Evolutionary conservation across 306 rosid genomes (phyloP).

Genomic region (Cyclanthera cordifolia): DNA sequence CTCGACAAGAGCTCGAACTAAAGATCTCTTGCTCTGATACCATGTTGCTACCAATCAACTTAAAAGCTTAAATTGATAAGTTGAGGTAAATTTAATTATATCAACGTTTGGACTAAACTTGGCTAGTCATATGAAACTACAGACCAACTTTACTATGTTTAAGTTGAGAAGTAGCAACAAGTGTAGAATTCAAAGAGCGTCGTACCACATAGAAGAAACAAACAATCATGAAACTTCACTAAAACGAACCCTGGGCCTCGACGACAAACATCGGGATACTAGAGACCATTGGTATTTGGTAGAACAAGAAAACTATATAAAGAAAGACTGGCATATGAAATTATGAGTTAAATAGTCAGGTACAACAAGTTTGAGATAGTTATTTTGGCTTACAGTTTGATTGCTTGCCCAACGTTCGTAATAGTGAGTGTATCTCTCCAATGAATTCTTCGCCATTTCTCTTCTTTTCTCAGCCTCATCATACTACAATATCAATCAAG

Average conservation of each 20-base stretch:
- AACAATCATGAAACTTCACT: too few relatives aligned
- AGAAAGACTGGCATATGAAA: background rate
- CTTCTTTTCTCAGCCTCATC: constrained; percentile 17
- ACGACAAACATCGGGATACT: background rate
- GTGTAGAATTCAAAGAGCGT: background rate
- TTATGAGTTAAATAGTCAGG: background rate
- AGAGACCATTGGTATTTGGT: background rate
- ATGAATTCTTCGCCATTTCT: constrained; percentile 14
- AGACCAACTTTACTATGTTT: background rate
- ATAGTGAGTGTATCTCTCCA: constrained; percentile 26
- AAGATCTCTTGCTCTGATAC: too few relatives aligned
- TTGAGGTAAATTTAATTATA: background rate
- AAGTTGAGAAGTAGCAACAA: background rate
- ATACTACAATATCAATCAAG: constrained; percentile 8
- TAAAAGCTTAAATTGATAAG: too few relatives aligned
- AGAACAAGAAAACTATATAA: background rate
- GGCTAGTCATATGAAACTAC: background rate
- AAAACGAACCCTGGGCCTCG: too few relatives aligned
- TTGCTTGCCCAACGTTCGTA: constrained; percentile 33
- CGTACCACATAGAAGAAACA: background rate
- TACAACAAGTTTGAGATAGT: background rate
- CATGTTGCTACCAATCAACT: too few relatives aligned
- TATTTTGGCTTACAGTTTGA: constrained; percentile 14
- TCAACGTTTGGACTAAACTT: too few relatives aligned
- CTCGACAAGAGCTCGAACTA: too few relatives aligned